Base-by-base conservation (phyloP, 139 green algal species). In the Ostreobium quekettii region DNA sequence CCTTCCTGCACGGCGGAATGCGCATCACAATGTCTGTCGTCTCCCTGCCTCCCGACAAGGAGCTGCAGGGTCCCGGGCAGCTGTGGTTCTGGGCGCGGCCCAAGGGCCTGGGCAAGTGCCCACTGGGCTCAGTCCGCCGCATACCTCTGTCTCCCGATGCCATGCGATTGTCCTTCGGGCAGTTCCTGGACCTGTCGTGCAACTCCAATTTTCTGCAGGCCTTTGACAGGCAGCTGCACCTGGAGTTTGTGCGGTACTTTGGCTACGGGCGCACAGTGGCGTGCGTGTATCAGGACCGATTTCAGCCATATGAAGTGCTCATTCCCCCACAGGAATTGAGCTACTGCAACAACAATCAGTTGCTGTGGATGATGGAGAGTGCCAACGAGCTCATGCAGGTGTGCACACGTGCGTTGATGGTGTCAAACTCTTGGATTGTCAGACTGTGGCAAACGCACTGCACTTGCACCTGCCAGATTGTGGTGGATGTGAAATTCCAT, bases 31-130 rank as follows among this genome's bases (percentile, higher is more conserved):
- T 93, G 8, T 82, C 78, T 22, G 71, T 82, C 26, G 53, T 73
- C 3, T 47, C 42, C 33, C 24, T 74, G 24, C 60, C 59, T 3
- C 5, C 7, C 11, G 28, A 47, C 36, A 28, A 32, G 38, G 19
- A 38, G n/a, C 60, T 68, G 19, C 60, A 48, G 32, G 38, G n/a
- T n/a, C n/a, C 29, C 6, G 33, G 47, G n/a, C 71, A 77, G 38
- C 64, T 95, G 38, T 95, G 87, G 87, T 71, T 90, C 66, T 95
- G 89, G 89, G 58, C 80, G 36, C 80, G 87, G 19, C 87, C 87
- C 26, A 84, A 85, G 63, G 81, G 81, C 0, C 53, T 57, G 7
- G 60, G 70, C 1, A 31, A 65, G 19, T 6, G 53, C 31, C 61
- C 61, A 30, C 38, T 68, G 36, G 22, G 11, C 4, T 11, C 47